phyloP scores from a whole-genome alignment of 2,329 filamentous ascomycete species.

The Ambrosiella xylebori region DNA sequence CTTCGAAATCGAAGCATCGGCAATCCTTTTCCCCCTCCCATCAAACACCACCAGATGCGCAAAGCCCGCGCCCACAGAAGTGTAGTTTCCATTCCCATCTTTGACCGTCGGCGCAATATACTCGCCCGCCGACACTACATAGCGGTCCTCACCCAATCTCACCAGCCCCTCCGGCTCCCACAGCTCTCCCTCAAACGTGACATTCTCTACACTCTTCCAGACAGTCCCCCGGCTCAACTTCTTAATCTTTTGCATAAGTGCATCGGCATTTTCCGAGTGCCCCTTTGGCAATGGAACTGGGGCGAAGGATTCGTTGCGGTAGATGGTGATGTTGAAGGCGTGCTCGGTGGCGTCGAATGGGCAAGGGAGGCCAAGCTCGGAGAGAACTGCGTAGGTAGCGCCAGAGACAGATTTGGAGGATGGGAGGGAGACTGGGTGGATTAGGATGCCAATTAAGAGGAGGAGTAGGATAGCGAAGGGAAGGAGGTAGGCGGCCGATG shows the following conservation, averaged over 20 bases:
- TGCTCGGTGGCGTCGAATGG: not conserved
- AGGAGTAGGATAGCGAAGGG: constrained; percentile 6
- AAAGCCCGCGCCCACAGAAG: constrained; percentile 26
- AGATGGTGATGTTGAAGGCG: constrained; percentile 21
- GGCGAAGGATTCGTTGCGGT: constrained; percentile 18
- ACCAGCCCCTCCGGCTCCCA: constrained; percentile 33
- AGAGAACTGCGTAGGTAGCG: not conserved
- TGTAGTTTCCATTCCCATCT: constrained; percentile 35
- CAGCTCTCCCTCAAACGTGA: constrained; percentile 27
- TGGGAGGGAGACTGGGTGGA: constrained; percentile 17
- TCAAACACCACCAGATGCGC: constrained; percentile 29
- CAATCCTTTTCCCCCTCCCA: constrained; percentile 24
- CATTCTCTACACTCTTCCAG: constrained; percentile 26
- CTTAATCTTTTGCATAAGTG: constrained; percentile 23
- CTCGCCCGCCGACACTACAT: constrained; percentile 28
- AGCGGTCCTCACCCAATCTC: constrained; percentile 25
- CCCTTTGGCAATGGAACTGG: constrained; percentile 21
- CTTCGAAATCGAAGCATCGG: constrained; percentile 26
- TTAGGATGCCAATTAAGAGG: constrained; percentile 7
- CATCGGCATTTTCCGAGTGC: constrained; percentile 21
- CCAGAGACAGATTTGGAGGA: not conserved
- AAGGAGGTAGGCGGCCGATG: constrained; percentile 5
- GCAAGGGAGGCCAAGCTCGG: constrained; percentile 3
- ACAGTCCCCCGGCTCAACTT: constrained; percentile 23
- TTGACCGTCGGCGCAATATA: constrained; percentile 22